phyloP scores from a whole-genome alignment of 805 yeast species.

The Debaryomyces prosopidis region DNA sequence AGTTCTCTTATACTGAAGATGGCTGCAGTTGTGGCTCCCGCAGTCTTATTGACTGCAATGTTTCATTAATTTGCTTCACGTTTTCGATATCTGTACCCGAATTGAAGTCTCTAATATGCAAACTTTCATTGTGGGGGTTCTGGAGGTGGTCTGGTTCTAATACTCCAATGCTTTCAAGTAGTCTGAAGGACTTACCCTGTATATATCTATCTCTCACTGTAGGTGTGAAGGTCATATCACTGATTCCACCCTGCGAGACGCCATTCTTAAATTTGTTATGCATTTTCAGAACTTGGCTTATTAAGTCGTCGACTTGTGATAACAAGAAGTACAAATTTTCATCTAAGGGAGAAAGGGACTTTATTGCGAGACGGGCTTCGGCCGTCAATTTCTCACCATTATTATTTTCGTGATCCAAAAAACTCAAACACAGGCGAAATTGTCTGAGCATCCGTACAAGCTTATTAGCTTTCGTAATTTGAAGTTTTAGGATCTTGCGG shows the following conservation, averaged over 20 bases:
- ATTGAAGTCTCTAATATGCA: conserved; percentile 1
- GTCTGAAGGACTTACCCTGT: conserved; percentile 35
- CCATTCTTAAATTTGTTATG: conserved; percentile 24
- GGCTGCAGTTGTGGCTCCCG: neutral
- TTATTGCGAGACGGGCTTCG: conserved; percentile 25
- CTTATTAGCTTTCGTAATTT: conserved; percentile 37
- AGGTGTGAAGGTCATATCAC: conserved; percentile 26
- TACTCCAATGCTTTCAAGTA: conserved; percentile 27
- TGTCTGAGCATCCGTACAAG: conserved; percentile 31
- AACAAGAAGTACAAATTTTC: conserved; percentile 48
- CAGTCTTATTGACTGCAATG: neutral
- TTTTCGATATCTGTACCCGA: conserved; percentile 4
- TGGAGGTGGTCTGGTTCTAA: conserved; percentile 6
- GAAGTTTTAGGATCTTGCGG: conserved; percentile 40
- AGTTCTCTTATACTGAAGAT: too few species aligned
- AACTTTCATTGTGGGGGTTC: neutral
- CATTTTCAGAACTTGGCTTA: conserved; percentile 27
- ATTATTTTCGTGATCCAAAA: conserved; percentile 16
- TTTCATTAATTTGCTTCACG: conserved; percentile 6
- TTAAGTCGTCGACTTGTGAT: conserved; percentile 42
- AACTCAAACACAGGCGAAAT: conserved; percentile 30
- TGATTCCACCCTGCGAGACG: conserved; percentile 18
- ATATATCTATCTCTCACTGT: conserved; percentile 40
- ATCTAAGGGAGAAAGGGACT: conserved; percentile 44
- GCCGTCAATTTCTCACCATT: conserved; percentile 17